Evolutionary conservation across 306 rosid species (phyloP).

Genomic region (Dicorynia guianensis): DNA sequence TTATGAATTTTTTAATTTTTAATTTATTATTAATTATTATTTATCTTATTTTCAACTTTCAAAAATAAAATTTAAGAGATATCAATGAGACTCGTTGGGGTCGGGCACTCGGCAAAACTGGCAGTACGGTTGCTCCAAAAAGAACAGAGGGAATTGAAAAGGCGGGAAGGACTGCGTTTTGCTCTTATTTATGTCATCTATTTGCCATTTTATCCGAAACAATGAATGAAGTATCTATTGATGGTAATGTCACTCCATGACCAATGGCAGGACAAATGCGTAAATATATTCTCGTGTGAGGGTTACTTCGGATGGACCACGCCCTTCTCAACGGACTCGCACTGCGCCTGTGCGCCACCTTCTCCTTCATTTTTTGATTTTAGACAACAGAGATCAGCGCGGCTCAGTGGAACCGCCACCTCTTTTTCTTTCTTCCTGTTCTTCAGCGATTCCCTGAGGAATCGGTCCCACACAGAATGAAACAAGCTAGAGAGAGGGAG

Average conservation of each 20-base stretch:
- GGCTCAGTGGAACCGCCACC: constrained; percentile 7
- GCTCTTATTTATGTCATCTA: constrained; percentile 4
- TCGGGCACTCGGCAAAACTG: not conserved
- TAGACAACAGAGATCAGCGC: not conserved
- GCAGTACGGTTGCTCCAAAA: not conserved
- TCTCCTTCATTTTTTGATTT: not conserved
- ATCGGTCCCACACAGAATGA: constrained; percentile 35
- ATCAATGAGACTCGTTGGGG: too few relatives aligned
- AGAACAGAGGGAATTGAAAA: not conserved
- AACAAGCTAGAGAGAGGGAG: constrained; percentile 14
- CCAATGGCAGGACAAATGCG: not conserved
- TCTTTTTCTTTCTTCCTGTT: constrained; percentile 41
- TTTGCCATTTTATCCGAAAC: not conserved
- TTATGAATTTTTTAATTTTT: too few relatives aligned
- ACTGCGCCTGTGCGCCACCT: not conserved
- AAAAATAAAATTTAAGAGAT: too few relatives aligned
- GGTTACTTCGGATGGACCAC: not conserved
- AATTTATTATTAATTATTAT: too few relatives aligned
- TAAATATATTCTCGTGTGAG: not conserved
- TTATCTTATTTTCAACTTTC: too few relatives aligned
- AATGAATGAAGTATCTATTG: too few relatives aligned
- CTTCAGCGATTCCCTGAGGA: constrained; percentile 37
- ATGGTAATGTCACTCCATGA: too few relatives aligned
- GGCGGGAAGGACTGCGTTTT: not conserved
- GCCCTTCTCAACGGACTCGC: not conserved